Evolutionary conservation across 768 basidiomycete species (phyloP), one percentile per base, ranked within the genome.

Genomic region (Suillus alpinus): DNA sequence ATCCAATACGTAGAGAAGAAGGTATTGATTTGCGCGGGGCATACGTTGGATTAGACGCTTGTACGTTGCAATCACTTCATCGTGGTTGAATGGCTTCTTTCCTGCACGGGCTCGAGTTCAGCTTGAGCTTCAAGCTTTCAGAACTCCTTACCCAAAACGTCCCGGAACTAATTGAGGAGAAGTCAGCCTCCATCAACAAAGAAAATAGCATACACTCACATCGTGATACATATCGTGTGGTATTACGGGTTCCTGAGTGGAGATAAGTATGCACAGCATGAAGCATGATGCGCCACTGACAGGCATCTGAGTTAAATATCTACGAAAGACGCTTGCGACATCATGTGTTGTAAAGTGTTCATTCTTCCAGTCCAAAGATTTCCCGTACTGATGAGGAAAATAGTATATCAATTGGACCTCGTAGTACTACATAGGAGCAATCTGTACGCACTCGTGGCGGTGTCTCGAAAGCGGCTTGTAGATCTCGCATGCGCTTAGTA

Each of bases 231-330:
- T 86, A 65, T 89, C 85, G 66, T 90, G 83, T 9, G 96, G 96
- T 76, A 98, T 94, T 65, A 98, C 93, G 40, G 96, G 92, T 75
- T 98, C 95, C 94, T 96, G 65, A 34, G 36, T 55, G 50, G 67
- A 32, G 32, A 39, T 66, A 36, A 56, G 59, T 37, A 46, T 65
- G 63, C 31, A 60, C 58, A 52, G 32, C 23, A 26, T 26, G 39
- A 37, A 57, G 61, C 36, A 59, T 51, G 23, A 47, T 26, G 36
- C 58, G 61, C 61, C 20, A 85, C 92, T 73, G 68, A 95, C 95
- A 36, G 97, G 95, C 91, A 98, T 94, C 71, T 92, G 91, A 0
- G 95, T 98, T 55, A 99, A 85, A 75, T 94, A 99, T 78, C 96
- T 79, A 61, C 96, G 84, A 70, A 98, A 94, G 58, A 99, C 94